Conservation (phyloP, 2,329 filamentous ascomycete genomes). For the Sporothrix euskadiensis region DNA sequence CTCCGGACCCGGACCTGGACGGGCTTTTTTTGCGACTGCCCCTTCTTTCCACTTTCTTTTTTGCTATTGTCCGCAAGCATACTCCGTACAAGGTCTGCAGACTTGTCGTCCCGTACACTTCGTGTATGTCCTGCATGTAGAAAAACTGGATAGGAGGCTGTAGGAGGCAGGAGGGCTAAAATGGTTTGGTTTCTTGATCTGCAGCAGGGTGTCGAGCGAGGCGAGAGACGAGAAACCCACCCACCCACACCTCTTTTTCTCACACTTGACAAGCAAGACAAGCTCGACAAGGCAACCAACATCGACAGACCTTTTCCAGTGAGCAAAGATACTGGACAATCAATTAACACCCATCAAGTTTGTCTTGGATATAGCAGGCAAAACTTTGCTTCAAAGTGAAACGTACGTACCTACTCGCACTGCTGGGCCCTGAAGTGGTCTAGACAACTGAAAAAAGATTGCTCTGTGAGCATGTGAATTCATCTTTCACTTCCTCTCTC, state of each 20-base stretch:
- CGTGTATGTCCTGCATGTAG: background rate
- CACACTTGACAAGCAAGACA: background rate
- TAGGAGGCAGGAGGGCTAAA: conserved; percentile 4
- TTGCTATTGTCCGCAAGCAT: too few species aligned
- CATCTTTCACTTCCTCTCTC: background rate
- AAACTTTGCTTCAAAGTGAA: background rate
- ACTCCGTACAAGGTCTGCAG: background rate
- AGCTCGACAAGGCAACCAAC: background rate
- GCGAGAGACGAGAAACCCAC: background rate
- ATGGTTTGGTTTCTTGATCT: conserved; percentile 17
- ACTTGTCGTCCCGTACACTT: background rate
- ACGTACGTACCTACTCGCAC: background rate
- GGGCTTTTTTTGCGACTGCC: background rate
- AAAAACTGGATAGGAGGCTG: background rate
- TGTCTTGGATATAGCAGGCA: conserved; percentile 8
- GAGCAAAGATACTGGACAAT: background rate
- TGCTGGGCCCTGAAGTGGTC: background rate
- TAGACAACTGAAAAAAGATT: background rate
- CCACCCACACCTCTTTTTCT: background rate
- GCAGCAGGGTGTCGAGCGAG: conserved; percentile 6
- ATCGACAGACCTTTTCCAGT: background rate
- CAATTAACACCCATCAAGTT: background rate
- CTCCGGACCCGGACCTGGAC: background rate
- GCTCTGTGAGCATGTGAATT: background rate
- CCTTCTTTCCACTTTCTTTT: background rate